Conservation (phyloP, 2,329 filamentous ascomycete genomes). For the Aspergillus pseudoterreus region DNA sequence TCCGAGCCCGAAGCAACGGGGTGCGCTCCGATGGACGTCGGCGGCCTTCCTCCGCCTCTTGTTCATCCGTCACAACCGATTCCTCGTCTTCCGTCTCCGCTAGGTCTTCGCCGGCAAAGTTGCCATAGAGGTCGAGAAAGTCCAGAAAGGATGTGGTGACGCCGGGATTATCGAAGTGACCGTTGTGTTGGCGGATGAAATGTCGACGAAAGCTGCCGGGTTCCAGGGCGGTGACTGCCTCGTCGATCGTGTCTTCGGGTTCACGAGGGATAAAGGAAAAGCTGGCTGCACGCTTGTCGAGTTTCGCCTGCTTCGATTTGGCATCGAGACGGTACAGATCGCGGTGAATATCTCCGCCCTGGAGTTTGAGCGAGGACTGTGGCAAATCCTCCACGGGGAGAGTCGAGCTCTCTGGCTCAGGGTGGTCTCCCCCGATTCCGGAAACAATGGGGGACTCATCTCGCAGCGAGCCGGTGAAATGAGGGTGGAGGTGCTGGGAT, state of each 20-base stretch:
- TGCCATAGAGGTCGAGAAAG: conserved; percentile 71
- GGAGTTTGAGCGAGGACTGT: conserved; percentile 67
- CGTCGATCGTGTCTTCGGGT: conserved; percentile 21
- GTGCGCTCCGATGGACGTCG: conserved; percentile 47
- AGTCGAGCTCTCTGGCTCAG: conserved; percentile 1
- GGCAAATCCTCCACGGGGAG: conserved; percentile 9
- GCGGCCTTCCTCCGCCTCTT: conserved; percentile 47
- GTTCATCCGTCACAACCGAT: conserved; percentile 40
- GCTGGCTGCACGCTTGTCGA: conserved; percentile 59
- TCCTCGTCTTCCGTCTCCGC: conserved; percentile 57
- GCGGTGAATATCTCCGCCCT: conserved; percentile 74
- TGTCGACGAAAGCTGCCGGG: conserved; percentile 55
- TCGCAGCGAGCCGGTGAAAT: conserved; percentile 1
- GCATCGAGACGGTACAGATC: conserved; percentile 72
- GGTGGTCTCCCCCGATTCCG: background rate
- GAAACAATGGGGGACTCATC: background rate
- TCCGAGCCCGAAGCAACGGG: conserved; percentile 57
- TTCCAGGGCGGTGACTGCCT: conserved; percentile 44
- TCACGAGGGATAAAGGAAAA: conserved; percentile 54
- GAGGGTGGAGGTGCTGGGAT: conserved; percentile 1
- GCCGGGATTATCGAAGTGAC: conserved; percentile 10
- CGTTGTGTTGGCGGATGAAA: conserved; percentile 42
- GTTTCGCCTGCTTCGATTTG: conserved; percentile 41
- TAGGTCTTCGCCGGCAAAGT: conserved; percentile 70
- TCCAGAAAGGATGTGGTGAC: conserved; percentile 57